Evolutionary conservation across 352 stramenopile genomes (phyloP), one percentile per base, ranked within the genome.

Genomic region (Pythium scleroteichum): DNA sequence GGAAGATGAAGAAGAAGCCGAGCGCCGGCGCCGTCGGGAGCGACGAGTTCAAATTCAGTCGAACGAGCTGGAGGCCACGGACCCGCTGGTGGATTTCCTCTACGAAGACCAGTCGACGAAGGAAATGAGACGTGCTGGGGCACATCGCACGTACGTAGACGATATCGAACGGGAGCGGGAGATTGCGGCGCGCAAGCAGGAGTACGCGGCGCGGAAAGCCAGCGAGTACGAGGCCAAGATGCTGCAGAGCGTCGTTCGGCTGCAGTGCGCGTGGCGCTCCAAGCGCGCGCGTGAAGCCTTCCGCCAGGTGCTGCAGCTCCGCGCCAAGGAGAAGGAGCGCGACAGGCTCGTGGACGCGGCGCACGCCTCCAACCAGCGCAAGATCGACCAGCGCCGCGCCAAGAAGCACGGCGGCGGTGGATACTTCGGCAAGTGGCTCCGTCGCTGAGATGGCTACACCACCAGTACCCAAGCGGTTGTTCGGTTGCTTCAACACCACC

Each of bases 231-330:
- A 83, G 14, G 52, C 26, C 14, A 88, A 79, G 53, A 75, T 79
- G 47, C 64, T 90, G 4, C 59, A 57, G 23, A 86, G 77, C 45
- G 71, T 82, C 47, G 52, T 94, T n/a, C 72, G 68, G 19, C 68
- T 93, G 4, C 84, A 94, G 77, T 92, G 84, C 42, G 84, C 84
- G 4, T 94, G 78, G 76, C 76, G 84, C 10, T 84, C 68, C 29
- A 90, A 88, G 55, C 77, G 82, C 1, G 84, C 84, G 12, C 68
- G 82, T 0, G 69, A 81, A 22, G 68, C 76, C 8, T 88, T 92
- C 19, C 79, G 70, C 0, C 76, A 78, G 26, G 69, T 92, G 49
- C 46, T 93, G 41, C 35, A 73, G 39, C 59, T 93, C 17, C 77
- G 82, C 26, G 68, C 68, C 0, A 90, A 91, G 53, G 82, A 94